Percentiles rank a stretch among this genome's conserved stretches.
Evolutionary conservation across 148 eudicot genomes (phyloP).

Genomic region (Vaccinium corymbosum): DNA sequence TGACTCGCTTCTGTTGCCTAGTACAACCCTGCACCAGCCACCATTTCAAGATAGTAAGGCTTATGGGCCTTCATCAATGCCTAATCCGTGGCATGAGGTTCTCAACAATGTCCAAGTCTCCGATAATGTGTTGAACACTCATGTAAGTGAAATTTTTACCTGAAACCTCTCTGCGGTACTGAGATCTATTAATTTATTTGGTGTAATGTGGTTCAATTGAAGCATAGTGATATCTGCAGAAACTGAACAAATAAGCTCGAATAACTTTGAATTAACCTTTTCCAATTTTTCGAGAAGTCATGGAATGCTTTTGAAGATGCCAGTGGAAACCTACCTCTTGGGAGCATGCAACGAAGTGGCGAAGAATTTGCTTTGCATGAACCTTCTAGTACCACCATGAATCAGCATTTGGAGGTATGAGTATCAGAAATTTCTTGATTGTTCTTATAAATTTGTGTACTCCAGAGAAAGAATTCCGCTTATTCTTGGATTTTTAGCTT

Average conservation of each 20-base stretch:
- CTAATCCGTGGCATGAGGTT: slow-evolving; percentile 44
- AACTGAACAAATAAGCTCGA: neutral
- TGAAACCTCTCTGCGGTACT: neutral
- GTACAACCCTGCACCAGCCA: slow-evolving; percentile 37
- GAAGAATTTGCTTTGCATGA: slow-evolving; percentile 31
- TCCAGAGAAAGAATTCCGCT: neutral
- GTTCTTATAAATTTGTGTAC: neutral
- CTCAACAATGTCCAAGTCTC: slow-evolving; percentile 32
- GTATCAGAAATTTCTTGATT: slow-evolving; percentile 29
- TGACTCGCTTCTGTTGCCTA: slow-evolving; percentile 26
- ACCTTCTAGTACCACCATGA: slow-evolving; percentile 27
- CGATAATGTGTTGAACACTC: slow-evolving; percentile 29
- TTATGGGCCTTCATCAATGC: slow-evolving; percentile 29
- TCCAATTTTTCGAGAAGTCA: slow-evolving; percentile 32
- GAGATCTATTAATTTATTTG: neutral
- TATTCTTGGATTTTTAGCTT: slow-evolving; percentile 13
- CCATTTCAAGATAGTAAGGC: slow-evolving; percentile 30
- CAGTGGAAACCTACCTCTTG: slow-evolving; percentile 20
- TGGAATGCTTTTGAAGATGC: slow-evolving; percentile 72
- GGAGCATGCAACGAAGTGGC: slow-evolving; percentile 20
- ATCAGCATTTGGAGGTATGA: slow-evolving; percentile 29
- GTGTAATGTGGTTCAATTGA: neutral
- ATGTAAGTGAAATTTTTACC: slow-evolving; percentile 34
- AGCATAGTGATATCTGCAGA: neutral
- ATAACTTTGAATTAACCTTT: neutral